Conservation (phyloP, 2,329 filamentous ascomycete species). For the Nemania diffusa region DNA sequence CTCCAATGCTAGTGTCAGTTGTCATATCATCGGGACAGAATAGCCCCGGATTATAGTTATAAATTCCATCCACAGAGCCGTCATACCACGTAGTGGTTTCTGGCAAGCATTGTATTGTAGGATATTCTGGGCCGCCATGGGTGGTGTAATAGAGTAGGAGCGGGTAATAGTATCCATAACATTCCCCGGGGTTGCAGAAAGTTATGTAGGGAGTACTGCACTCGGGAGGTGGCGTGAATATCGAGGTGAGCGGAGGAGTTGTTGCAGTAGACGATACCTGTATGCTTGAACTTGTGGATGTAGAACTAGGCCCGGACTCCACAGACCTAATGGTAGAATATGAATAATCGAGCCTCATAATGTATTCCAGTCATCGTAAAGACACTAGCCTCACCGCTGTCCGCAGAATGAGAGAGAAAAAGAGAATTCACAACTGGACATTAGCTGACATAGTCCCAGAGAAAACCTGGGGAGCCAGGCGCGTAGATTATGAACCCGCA, state of each 20-base stretch:
- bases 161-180: conserved; percentile 10
- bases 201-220: conserved; percentile 19
- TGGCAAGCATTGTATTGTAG: conserved; percentile 17
- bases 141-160: background rate
- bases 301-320: background rate
- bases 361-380: conserved; percentile 12
- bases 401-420: background rate
- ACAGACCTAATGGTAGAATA: background rate
- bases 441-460: background rate
- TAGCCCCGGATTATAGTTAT: conserved; percentile 16
- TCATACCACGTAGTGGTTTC: conserved; percentile 1
- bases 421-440: background rate
- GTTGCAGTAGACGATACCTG: background rate
- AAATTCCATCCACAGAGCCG: conserved; percentile 11
- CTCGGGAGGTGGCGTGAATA: conserved; percentile 21
- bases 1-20: conserved; percentile 8
- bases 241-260: conserved; percentile 18
- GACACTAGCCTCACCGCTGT: background rate
- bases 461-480: background rate
- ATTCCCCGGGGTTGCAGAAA: background rate
- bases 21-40: conserved; percentile 28
- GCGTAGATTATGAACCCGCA: background rate
- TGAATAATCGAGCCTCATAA: conserved; percentile 2
- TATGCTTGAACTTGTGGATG: background rate
- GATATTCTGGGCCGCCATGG: no score